A percentile compares a stretch with the other conserved stretches of the same genome.
Conservation (phyloP, 768 basidiomycete species). For the Tulasnella calospora region DNA sequence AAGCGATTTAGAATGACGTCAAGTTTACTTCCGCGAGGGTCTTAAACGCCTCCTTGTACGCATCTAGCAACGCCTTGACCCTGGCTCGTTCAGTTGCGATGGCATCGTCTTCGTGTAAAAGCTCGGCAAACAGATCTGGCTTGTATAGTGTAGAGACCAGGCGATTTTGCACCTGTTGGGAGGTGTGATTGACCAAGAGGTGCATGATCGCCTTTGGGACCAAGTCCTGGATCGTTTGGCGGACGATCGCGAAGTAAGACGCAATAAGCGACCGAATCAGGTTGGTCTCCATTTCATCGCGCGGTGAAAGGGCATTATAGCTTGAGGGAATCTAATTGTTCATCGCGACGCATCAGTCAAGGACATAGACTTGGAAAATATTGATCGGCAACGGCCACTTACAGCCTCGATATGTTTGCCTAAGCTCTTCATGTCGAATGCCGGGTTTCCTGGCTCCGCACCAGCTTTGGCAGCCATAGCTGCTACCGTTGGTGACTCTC, state of each 20-base stretch:
- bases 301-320: constrained; percentile 62
- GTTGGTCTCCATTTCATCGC: constrained; percentile 95
- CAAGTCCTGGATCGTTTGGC: constrained; percentile 94
- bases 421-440: constrained; percentile 97
- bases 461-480: constrained; percentile 46
- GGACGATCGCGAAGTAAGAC: constrained; percentile 92
- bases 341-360: neutral
- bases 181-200: constrained; percentile 91
- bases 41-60: constrained; percentile 92
- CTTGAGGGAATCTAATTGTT: constrained; percentile 46
- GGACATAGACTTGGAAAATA: neutral
- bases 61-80: constrained; percentile 90
- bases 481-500: constrained; percentile 33
- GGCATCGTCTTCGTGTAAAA: constrained; percentile 93
- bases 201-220: constrained; percentile 99
- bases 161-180: constrained; percentile 93
- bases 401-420: constrained; percentile 97
- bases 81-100: constrained; percentile 88
- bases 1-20: constrained; percentile 38
- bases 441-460: constrained; percentile 73
- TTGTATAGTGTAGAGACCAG: constrained; percentile 93
- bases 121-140: constrained; percentile 71
- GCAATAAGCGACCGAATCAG: constrained; percentile 92
- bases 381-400: constrained; percentile 39
- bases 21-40: constrained; percentile 76